A percentile compares a stretch with the other conserved stretches of the same genome.
phyloP scores from a whole-genome alignment of 495 filamentous ascomycete genomes.

The Filosporella fistucella region DNA sequence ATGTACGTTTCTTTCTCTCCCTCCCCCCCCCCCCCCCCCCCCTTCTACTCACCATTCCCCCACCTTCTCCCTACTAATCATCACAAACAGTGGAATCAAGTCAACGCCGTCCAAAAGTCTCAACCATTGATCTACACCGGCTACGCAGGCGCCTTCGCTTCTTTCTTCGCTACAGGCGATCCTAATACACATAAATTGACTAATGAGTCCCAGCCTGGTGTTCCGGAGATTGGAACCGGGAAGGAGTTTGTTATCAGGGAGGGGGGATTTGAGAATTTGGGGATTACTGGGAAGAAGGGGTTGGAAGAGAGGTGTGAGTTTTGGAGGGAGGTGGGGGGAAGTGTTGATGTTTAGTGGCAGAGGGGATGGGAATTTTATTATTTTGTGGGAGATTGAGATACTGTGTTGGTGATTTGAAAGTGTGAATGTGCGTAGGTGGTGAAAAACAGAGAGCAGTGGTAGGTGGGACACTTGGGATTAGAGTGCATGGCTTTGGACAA shows the following conservation, averaged over 20 bases:
- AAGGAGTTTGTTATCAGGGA: slow-evolving; percentile 46
- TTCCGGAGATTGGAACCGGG: slow-evolving; percentile 36
- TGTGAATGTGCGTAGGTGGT: too few relatives aligned
- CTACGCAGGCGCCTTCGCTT: slow-evolving; percentile 54
- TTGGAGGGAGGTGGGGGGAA: slow-evolving; percentile 47
- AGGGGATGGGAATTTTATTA: too few relatives aligned
- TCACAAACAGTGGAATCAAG: slow-evolving; percentile 47
- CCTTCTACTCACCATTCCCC: slow-evolving; percentile 5
- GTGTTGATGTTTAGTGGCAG: too few relatives aligned
- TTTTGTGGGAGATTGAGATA: too few relatives aligned
- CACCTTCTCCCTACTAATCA: not conserved
- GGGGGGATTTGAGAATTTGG: slow-evolving; percentile 37
- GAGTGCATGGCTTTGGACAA: too few relatives aligned
- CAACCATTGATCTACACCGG: slow-evolving; percentile 51
- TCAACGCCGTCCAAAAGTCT: slow-evolving; percentile 48
- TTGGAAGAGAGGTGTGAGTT: slow-evolving; percentile 48
- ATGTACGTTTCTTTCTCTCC: slow-evolving; percentile 38
- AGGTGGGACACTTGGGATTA: too few relatives aligned
- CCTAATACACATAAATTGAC: slow-evolving; percentile 57
- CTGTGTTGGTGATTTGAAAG: too few relatives aligned
- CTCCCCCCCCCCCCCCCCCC: not conserved
- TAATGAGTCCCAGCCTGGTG: slow-evolving; percentile 32
- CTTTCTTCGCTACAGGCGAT: slow-evolving; percentile 55
- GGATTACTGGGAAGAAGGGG: slow-evolving; percentile 25
- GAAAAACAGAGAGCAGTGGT: too few relatives aligned